phyloP scores from a whole-genome alignment of 108 stramenopile species.

The Nitzschia sp. region DNA sequence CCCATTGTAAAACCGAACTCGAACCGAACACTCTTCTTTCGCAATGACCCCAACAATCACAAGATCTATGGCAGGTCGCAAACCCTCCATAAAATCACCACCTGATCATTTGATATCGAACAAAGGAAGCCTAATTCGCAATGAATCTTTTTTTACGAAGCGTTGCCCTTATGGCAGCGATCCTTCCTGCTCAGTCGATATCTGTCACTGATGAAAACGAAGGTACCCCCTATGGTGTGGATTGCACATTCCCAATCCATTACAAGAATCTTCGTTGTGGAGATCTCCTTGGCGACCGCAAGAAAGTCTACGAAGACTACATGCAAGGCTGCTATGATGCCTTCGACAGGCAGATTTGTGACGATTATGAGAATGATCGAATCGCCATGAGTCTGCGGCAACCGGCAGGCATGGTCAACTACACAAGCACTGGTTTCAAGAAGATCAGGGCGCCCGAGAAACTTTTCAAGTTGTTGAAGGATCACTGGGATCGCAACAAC shows the following conservation, averaged over 20 bases:
- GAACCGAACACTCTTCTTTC: constrained; percentile 9
- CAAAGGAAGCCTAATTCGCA: background rate
- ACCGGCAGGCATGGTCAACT: constrained; percentile 78
- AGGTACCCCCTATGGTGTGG: constrained; percentile 61
- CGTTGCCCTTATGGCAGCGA: constrained; percentile 6
- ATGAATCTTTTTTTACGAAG: background rate
- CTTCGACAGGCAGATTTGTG: constrained; percentile 48
- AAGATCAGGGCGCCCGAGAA: constrained; percentile 63
- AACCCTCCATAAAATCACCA: constrained; percentile 1
- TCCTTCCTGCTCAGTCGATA: constrained; percentile 6
- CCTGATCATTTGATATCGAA: background rate
- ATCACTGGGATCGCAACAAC: constrained; percentile 68
- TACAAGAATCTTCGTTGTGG: constrained; percentile 46
- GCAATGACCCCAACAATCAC: background rate
- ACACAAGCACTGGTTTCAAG: constrained; percentile 80
- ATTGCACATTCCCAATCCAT: constrained; percentile 83
- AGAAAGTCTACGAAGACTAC: constrained; percentile 67
- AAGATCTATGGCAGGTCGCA: background rate
- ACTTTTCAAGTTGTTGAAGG: constrained; percentile 57
- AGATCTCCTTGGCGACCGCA: constrained; percentile 46
- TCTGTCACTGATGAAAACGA: constrained; percentile 14
- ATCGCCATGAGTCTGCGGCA: constrained; percentile 73
- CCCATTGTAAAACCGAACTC: constrained; percentile 4
- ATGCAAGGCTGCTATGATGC: constrained; percentile 65
- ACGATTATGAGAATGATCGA: constrained; percentile 67